phyloP scores from a whole-genome alignment of 208 protist genomes.

The Phytomonas francai region DNA sequence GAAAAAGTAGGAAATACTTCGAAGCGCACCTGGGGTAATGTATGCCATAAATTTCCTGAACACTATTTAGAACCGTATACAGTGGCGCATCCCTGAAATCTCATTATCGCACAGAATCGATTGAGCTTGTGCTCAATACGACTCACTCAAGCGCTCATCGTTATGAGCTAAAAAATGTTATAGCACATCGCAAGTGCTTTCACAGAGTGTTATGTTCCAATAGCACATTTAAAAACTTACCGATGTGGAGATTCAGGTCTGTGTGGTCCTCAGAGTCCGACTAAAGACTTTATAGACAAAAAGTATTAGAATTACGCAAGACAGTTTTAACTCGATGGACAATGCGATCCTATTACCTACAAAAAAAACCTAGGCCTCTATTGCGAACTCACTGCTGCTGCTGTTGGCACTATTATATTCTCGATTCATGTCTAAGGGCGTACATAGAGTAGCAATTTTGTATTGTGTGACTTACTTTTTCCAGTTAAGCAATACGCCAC shows the following conservation, averaged over 20 bases:
- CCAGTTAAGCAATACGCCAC: background rate
- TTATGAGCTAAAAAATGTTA: background rate
- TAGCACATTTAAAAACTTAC: background rate
- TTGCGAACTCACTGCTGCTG: background rate
- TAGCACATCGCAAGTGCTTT: background rate
- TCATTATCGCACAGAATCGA: background rate
- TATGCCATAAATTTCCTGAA: background rate
- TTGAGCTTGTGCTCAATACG: background rate
- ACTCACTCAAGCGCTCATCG: background rate
- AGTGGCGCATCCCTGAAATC: background rate
- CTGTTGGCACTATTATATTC: background rate
- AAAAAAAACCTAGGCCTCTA: background rate
- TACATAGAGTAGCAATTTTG: background rate
- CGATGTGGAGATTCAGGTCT: background rate
- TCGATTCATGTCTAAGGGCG: background rate
- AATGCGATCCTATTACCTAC: background rate
- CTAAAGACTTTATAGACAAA: background rate
- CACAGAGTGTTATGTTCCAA: background rate
- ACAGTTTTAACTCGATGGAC: background rate
- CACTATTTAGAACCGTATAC: background rate
- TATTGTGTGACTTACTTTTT: background rate
- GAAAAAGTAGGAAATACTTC: background rate
- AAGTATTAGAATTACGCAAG: background rate
- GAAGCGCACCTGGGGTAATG: background rate
- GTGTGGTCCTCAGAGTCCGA: background rate